These are phyloP conservation scores for Helenozyma baotianmanensis DNA, from an alignment of 805 yeast genomes.

Conservation along the genomic window DNA sequence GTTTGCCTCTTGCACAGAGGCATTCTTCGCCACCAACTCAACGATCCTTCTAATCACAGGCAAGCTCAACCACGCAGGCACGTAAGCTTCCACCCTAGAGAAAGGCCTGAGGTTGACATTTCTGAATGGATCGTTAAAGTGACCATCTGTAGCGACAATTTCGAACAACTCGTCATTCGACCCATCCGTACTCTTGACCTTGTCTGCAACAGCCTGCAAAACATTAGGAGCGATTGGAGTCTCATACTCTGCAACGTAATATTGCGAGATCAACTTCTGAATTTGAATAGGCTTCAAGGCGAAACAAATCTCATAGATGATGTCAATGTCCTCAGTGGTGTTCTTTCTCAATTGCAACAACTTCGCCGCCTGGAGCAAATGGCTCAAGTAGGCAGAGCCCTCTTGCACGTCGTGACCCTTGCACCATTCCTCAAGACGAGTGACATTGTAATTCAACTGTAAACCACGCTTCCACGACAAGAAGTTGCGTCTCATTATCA, in stretches of 20 bases:
- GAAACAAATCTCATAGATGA: conserved; percentile 92
- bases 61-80: conserved; percentile 89
- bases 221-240: conserved; percentile 83
- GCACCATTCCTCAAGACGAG: conserved; percentile 98
- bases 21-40: conserved; percentile 81
- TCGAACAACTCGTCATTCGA: conserved; percentile 63
- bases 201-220: conserved; percentile 73
- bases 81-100: conserved; percentile 80
- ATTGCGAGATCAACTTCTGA: conserved; percentile 85
- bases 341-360: conserved; percentile 87
- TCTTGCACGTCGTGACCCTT: conserved; percentile 87
- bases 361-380: conserved; percentile 89
- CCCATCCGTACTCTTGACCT: conserved; percentile 58
- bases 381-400: conserved; percentile 78
- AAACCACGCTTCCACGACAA: conserved; percentile 97
- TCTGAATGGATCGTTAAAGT: conserved; percentile 81
- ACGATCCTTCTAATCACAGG: conserved; percentile 86
- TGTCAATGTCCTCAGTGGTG: conserved; percentile 82
- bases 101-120: conserved; percentile 70
- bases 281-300: conserved; percentile 92
- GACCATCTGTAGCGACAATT: conserved; percentile 63
- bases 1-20: conserved; percentile 56
- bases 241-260: conserved; percentile 91
- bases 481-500: conserved; percentile 91
- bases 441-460: conserved; percentile 93